Conservation (phyloP, 2,329 filamentous ascomycete genomes). For the Colletotrichum abscissum region DNA sequence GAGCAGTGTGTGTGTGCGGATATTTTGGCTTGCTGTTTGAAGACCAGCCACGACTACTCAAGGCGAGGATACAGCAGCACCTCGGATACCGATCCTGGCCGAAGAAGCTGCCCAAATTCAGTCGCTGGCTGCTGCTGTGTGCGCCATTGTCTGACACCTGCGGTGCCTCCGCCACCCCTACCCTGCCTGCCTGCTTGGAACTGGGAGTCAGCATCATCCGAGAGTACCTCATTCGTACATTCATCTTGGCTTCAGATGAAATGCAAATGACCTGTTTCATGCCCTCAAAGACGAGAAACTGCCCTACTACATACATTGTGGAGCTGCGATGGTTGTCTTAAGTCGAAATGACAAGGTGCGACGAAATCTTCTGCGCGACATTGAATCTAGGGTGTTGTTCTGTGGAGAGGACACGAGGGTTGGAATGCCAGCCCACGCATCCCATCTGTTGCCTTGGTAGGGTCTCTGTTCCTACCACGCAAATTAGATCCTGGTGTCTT, state of each 20-base stretch:
- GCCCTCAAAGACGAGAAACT: neutral
- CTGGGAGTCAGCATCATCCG: neutral
- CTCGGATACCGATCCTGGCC: neutral
- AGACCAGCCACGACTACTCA: neutral
- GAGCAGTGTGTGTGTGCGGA: constrained; percentile 3
- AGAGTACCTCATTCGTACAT: neutral
- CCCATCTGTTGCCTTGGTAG: neutral
- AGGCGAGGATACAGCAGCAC: neutral
- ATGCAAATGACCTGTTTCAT: neutral
- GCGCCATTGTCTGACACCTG: neutral
- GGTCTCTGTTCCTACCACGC: neutral
- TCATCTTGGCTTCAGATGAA: neutral
- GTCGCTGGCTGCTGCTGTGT: neutral
- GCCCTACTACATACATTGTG: neutral
- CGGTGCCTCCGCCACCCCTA: neutral
- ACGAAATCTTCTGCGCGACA: neutral
- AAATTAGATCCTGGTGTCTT: neutral
- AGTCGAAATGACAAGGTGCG: neutral
- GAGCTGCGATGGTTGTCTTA: neutral
- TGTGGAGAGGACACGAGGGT: neutral
- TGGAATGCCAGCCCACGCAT: neutral
- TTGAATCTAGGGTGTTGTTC: neutral
- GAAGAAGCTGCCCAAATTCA: neutral
- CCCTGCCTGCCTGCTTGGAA: neutral
- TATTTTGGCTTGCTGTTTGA: neutral